phyloP scores from a whole-genome alignment of 2,329 filamentous ascomycete genomes.

The Penicillium sp. region DNA sequence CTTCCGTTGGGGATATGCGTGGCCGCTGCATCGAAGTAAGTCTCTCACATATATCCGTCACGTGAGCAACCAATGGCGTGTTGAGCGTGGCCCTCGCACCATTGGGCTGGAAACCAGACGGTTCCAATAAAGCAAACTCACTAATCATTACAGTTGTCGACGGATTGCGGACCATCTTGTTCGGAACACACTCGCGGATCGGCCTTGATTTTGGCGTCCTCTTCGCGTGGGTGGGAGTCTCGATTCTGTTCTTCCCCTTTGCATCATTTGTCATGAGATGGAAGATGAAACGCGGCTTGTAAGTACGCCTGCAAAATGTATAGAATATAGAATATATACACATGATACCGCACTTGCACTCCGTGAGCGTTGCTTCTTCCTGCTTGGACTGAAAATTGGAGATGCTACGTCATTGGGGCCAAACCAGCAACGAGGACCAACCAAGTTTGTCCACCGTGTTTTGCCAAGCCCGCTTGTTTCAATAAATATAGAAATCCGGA shows the following conservation, averaged over 20 bases:
- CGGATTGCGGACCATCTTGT: constrained; percentile 64
- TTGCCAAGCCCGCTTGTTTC: neutral
- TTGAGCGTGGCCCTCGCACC: neutral
- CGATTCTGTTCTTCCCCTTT: constrained; percentile 34
- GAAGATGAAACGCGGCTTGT: constrained; percentile 35
- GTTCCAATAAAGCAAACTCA: no score
- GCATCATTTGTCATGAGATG: constrained; percentile 38
- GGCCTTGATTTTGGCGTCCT: constrained; percentile 66
- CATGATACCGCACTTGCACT: neutral
- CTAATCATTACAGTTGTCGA: constrained; percentile 54
- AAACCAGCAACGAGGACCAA: neutral
- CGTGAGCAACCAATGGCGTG: no score
- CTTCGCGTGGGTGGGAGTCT: constrained; percentile 57
- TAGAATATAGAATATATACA: constrained; percentile 1
- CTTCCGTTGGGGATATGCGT: constrained; percentile 67
- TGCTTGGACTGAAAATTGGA: constrained; percentile 1
- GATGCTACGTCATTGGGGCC: neutral
- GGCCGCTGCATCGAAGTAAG: constrained; percentile 64
- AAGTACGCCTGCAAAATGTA: neutral
- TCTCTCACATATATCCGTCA: constrained; percentile 14
- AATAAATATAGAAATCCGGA: neutral
- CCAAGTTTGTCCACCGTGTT: neutral
- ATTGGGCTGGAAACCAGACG: neutral
- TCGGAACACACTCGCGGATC: constrained; percentile 62
- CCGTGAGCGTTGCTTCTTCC: neutral